Conservation (phyloP, 768 basidiomycete genomes). For the Cantharellus anzutake region DNA sequence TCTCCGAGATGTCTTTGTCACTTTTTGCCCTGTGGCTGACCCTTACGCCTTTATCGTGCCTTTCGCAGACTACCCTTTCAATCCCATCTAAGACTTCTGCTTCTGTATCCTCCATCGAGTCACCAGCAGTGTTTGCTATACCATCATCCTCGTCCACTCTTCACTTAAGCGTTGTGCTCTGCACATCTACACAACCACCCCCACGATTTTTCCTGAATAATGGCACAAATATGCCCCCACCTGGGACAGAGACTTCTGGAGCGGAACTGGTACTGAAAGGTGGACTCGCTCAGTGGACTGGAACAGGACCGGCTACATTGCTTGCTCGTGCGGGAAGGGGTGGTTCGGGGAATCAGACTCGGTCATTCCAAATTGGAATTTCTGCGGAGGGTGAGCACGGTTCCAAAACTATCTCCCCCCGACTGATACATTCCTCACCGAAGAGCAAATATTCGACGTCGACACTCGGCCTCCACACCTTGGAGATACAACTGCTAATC, state of each 20-base stretch:
- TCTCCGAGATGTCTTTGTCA: too few species aligned
- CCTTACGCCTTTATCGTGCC: neutral
- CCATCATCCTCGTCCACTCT: slow-evolving; percentile 14
- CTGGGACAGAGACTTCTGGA: slow-evolving; percentile 18
- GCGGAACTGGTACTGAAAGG: slow-evolving; percentile 21
- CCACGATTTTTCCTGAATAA: slow-evolving; percentile 42
- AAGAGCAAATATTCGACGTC: slow-evolving; percentile 32
- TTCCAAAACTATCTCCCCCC: neutral
- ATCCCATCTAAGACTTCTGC: neutral
- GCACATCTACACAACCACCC: slow-evolving; percentile 10
- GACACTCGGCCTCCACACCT: slow-evolving; percentile 32
- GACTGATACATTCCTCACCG: neutral
- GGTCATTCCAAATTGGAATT: slow-evolving; percentile 19
- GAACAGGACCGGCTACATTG: slow-evolving; percentile 13
- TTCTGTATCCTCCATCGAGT: neutral
- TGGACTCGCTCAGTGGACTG: slow-evolving; percentile 36
- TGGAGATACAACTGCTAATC: slow-evolving; percentile 56
- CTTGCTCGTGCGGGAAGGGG: slow-evolving; percentile 36
- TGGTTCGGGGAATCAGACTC: slow-evolving; percentile 21
- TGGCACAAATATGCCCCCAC: slow-evolving; percentile 19
- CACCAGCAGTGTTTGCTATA: slow-evolving; percentile 14
- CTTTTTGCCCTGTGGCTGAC: neutral
- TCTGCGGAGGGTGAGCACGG: neutral
- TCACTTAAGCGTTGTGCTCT: slow-evolving; percentile 19
- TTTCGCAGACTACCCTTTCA: neutral